Conservation (phyloP, 2,329 filamentous ascomycete species). For the Aspergillus neoniger region DNA sequence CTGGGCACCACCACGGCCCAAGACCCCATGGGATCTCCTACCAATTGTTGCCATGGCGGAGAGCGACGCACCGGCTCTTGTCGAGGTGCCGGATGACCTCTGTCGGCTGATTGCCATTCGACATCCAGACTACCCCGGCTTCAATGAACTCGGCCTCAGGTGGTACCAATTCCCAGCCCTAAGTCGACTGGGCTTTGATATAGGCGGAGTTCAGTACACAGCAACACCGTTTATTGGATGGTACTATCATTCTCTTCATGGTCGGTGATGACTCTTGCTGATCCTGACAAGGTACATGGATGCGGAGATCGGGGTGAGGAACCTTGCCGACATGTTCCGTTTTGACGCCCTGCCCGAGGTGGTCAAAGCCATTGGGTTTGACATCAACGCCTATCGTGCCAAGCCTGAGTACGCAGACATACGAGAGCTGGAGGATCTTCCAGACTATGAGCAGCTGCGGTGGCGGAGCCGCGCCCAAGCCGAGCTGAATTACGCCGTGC, state of each 20-base stretch:
- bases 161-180: constrained; percentile 10
- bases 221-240: constrained; percentile 5
- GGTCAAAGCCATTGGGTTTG: not conserved
- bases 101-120: not conserved
- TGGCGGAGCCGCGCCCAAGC: constrained; percentile 7
- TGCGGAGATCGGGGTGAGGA: constrained; percentile 8
- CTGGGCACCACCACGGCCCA: constrained; percentile 1
- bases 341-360: constrained; percentile 3
- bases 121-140: not conserved
- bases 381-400: not conserved
- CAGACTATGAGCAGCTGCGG: constrained; percentile 6
- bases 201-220: constrained; percentile 5
- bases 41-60: constrained; percentile 9
- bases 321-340: constrained; percentile 5
- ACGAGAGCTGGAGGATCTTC: not conserved
- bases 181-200: constrained; percentile 5
- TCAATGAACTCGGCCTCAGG: not conserved
- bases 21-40: constrained; percentile 2
- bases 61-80: constrained; percentile 1
- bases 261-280: not conserved
- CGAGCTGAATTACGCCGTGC: constrained; percentile 6
- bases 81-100: not conserved
- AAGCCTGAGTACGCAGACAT: constrained; percentile 1
- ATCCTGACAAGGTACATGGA: constrained; percentile 9
- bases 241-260: not conserved